Evolutionary conservation across 2,329 filamentous ascomycete species (phyloP).

Genomic region (Lizonia empirigonia): DNA sequence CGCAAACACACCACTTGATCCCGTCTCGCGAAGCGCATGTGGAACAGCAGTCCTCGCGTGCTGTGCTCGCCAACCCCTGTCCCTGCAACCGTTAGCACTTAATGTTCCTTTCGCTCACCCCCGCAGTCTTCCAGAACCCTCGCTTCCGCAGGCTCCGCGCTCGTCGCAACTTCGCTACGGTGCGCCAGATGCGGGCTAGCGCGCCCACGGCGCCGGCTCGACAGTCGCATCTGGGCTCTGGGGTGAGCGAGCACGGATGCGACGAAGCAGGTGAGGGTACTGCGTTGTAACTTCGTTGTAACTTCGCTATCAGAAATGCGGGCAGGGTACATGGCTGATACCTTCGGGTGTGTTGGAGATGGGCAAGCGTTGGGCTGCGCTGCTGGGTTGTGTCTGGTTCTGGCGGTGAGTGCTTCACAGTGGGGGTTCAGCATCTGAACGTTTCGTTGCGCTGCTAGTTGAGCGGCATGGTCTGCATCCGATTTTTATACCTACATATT

Average conservation of each 20-base stretch:
- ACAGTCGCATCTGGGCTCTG: not conserved
- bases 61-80: not conserved
- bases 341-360: no score
- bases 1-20: not conserved
- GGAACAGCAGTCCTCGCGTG: no score
- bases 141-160: not conserved
- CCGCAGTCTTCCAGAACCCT: not conserved
- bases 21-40: not conserved
- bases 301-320: no score
- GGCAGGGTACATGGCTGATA: no score
- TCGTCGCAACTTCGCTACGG: not conserved
- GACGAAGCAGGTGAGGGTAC: no score
- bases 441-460: not conserved
- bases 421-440: not conserved
- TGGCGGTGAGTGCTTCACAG: no score
- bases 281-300: no score
- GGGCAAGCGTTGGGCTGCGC: no score
- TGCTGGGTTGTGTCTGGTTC: no score
- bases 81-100: not conserved
- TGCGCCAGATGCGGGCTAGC: not conserved
- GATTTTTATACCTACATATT: not conserved
- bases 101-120: not conserved
- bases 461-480: not conserved
- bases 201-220: not conserved
- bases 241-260: no score